Base-by-base conservation (phyloP, 257 asterid species). In the Jacaranda mimosifolia region DNA sequence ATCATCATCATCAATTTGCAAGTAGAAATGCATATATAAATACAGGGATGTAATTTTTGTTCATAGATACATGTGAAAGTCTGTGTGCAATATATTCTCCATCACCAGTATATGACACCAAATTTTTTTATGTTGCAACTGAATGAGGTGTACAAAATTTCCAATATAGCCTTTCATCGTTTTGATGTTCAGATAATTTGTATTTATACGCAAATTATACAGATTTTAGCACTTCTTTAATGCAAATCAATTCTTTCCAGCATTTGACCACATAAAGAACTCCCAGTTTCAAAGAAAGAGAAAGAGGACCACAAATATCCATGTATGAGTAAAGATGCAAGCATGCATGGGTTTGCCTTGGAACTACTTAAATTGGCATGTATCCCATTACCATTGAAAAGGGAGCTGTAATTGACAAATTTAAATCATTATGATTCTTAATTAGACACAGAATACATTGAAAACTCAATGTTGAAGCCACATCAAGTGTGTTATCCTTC, bases 381-480 rank as follows among this genome's bases (percentile, higher is more conserved):
- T 12, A 40, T 17, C n/a, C 53, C 38, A 1, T 60, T 52, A 36
- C 60, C 57, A 69, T 48, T 10, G 68, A 9, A 49, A 56, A 80
- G 21, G 36, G 42, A 43, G 60, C 9, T 8, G 58, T 32, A 21
- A 43, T 26, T 68, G 70, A 39, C 45, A 49, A 19, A 13, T 45
- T 49, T 65, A 39, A 59, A 35, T 21, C 70, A 75, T 19, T 26
- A 17, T 15, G 36, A 51, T 32, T n/a, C 26, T 60, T 75, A 49
- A 40, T 49, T 46, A 32, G 5, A 46, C 51, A 43, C 40, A 71
- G 17, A 26, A 64, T 12, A 48, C 42, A 42, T 51, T 35, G 11
- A 57, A 65, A 48, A 36, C 64, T 72, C 65, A 73, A 68, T 52
- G 39, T 49, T 35, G 64, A 72, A 83, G 39, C 63, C 77, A 74